Percentiles rank a stretch among this genome's conserved stretches.
These are phyloP conservation scores for Aureobasidium sp. DNA, from an alignment of 2,329 filamentous ascomycete genomes.

Conservation along the genomic window DNA sequence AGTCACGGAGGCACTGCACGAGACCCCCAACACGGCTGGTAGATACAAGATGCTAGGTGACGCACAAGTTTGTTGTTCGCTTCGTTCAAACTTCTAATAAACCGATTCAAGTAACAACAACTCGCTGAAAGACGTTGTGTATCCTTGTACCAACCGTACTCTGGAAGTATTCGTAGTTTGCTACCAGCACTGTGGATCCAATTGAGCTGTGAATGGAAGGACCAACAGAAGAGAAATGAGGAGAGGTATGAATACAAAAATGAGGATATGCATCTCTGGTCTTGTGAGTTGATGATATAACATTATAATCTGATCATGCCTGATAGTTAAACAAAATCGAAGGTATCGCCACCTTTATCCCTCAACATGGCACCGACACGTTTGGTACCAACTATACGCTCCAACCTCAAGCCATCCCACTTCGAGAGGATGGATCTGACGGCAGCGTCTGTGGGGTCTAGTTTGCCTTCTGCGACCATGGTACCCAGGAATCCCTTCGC, in stretches of 20 bases:
- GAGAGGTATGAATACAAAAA: background rate
- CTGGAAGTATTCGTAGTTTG: no score
- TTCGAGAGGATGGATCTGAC: slow-evolving; percentile 66
- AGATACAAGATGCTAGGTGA: no score
- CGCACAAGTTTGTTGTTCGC: no score
- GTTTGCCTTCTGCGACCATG: slow-evolving; percentile 51
- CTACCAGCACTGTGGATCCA: no score
- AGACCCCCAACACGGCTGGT: no score
- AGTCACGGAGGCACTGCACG: no score
- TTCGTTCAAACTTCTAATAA: no score
- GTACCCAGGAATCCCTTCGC: slow-evolving; percentile 58
- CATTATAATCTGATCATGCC: slow-evolving; percentile 31
- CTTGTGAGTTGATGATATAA: background rate
- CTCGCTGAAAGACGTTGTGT: no score
- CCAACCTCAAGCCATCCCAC: slow-evolving; percentile 83
- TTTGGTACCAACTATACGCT: slow-evolving; percentile 76
- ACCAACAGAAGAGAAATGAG: background rate
- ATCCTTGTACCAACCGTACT: no score
- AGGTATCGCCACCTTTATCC: slow-evolving; percentile 76
- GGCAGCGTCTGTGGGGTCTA: slow-evolving; percentile 43
- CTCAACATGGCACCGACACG: slow-evolving; percentile 77
- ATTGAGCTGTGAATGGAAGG: no score
- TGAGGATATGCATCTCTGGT: background rate
- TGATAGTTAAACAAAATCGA: slow-evolving; percentile 65
- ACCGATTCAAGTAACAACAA: no score